Conservation (phyloP, 768 basidiomycete genomes). For the Pleurotus giganteus region DNA sequence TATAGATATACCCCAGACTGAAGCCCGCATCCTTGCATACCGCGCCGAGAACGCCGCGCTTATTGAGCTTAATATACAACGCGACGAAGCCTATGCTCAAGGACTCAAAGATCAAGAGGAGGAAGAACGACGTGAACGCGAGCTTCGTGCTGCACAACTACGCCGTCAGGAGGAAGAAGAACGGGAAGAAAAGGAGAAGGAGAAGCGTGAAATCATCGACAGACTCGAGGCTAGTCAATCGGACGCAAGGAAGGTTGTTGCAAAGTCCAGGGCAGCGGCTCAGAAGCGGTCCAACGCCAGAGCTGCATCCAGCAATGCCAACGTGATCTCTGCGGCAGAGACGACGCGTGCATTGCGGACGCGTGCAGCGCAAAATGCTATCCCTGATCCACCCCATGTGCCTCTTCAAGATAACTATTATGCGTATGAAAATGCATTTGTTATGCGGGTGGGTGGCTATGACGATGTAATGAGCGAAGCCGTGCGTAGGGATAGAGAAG, state of each 20-base stretch:
- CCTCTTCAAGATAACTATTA: constrained; percentile 78
- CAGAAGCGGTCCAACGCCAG: constrained; percentile 61
- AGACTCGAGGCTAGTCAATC: constrained; percentile 75
- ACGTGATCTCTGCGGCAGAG: constrained; percentile 17
- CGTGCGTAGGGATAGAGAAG: constrained; percentile 71
- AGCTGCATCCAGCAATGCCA: constrained; percentile 23
- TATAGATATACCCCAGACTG: constrained; percentile 76
- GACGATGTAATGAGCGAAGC: constrained; percentile 74
- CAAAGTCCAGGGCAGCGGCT: constrained; percentile 63
- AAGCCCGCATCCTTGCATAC: constrained; percentile 77
- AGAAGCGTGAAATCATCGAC: constrained; percentile 73
- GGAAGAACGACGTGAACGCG: constrained; percentile 67
- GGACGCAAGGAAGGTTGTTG: constrained; percentile 67
- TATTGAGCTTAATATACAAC: constrained; percentile 81
- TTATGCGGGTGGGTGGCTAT: constrained; percentile 53
- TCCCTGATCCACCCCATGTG: constrained; percentile 79
- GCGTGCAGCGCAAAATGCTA: constrained; percentile 60
- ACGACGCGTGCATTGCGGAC: constrained; percentile 49
- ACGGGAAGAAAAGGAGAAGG: constrained; percentile 72
- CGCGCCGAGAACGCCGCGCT: constrained; percentile 77
- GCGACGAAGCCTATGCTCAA: constrained; percentile 75
- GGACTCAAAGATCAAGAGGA: constrained; percentile 80
- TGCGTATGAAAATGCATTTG: constrained; percentile 68
- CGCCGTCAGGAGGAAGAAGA: constrained; percentile 73
- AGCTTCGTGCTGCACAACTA: constrained; percentile 63